phyloP scores from a whole-genome alignment of 495 filamentous ascomycete genomes.

The Penicillium canariense region DNA sequence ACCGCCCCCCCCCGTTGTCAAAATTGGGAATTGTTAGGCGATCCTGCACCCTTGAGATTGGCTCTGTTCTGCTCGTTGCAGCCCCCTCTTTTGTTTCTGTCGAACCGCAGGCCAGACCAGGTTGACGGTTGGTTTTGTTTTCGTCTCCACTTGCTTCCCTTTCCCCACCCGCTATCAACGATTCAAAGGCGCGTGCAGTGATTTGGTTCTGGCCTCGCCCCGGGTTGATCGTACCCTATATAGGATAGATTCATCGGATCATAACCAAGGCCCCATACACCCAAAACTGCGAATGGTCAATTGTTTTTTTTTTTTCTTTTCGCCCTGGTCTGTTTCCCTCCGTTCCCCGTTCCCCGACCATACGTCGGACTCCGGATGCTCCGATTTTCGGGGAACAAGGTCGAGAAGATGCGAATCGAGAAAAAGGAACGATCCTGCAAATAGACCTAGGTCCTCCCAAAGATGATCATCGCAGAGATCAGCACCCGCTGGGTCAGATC shows the following conservation, averaged over 20 bases:
- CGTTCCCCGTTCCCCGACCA: neutral
- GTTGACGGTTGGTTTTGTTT: neutral
- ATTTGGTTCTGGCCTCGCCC: neutral
- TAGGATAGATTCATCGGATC: no score
- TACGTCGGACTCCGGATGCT: conserved; percentile 10
- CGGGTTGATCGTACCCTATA: neutral
- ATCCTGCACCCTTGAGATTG: conserved; percentile 8
- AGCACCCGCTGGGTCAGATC: conserved; percentile 26
- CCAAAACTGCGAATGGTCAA: no score
- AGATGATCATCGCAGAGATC: conserved; percentile 16
- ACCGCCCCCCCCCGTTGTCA: neutral
- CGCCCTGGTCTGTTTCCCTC: neutral
- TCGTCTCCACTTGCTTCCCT: neutral
- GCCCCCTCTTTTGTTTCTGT: neutral
- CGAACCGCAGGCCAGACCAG: neutral
- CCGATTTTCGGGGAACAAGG: neutral
- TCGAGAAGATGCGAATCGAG: no score
- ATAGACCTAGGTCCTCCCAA: no score
- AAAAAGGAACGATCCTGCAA: no score
- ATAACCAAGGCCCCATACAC: no score
- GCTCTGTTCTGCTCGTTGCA: neutral
- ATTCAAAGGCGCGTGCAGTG: neutral
- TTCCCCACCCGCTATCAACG: neutral
- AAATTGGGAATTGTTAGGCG: conserved; percentile 15
- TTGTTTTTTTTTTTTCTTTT: neutral